These are phyloP conservation scores for Populus hybrid DNA, from an alignment of 441 rosid genomes.

Conservation along the genomic window DNA sequence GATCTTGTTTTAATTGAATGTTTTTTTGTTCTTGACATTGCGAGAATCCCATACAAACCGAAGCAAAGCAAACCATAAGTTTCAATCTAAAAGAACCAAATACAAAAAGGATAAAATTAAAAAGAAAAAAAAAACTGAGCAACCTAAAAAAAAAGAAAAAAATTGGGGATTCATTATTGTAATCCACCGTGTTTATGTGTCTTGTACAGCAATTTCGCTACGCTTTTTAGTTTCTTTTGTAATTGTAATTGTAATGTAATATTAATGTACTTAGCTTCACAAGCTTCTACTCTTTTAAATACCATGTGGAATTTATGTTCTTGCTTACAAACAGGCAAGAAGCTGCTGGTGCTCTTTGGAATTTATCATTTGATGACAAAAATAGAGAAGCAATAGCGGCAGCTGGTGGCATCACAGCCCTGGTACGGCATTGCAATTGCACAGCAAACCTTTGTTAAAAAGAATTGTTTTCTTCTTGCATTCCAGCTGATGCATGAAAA, in stretches of 20 bases:
- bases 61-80: too few species aligned
- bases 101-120: too few species aligned
- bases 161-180: too few species aligned
- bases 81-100: too few species aligned
- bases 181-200: too few species aligned
- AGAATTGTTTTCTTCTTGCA: neutral
- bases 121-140: too few species aligned
- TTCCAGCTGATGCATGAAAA: neutral
- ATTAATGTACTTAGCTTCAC: neutral
- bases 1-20: too few species aligned
- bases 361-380: constrained; percentile 53
- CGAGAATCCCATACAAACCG: too few species aligned
- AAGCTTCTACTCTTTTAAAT: neutral
- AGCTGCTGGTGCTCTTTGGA: constrained; percentile 63
- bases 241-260: neutral
- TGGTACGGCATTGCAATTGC: constrained; percentile 31
- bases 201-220: too few species aligned
- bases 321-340: constrained; percentile 37
- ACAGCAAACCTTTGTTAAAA: neutral
- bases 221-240: too few species aligned
- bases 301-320: neutral
- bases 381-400: constrained; percentile 58
- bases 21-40: too few species aligned
- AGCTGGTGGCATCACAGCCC: constrained; percentile 52
- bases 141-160: too few species aligned